Base-by-base conservation (phyloP, 257 asterid species). In the Solanum chiquidenum region DNA sequence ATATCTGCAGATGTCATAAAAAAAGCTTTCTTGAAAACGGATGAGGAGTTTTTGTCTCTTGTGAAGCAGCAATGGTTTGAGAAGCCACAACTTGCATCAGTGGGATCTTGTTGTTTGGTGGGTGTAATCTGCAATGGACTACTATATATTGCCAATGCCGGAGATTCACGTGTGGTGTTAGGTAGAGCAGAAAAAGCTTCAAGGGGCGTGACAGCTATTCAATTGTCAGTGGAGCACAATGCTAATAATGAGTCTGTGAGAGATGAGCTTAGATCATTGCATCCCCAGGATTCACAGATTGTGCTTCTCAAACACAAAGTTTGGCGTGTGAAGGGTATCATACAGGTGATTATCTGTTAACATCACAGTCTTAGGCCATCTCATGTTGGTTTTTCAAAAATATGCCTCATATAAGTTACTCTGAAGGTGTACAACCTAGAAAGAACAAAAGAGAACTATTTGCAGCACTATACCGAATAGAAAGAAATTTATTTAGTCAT, bases 281-380 rank as follows among this genome's bases (percentile, higher is more conserved):
- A 97, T 91, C 98, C 99, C 4, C 91, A 94, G 72, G 99, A 97
- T 91, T 86, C 99, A 10, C 92, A 92, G 27, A 97, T 97, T 12
- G 99, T 97, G 86, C 96, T 93, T 88, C 91, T 92, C 72, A 97
- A 95, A 91, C 98, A 95, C 94, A 91, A 93, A 75, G 99, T 96
- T 83, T 97, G 99, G 99, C 98, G 99, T 0, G 99, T 97, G 5
- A 97, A 95, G 95, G 99, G 99, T 21, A 89, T 97, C 89, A 97
- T 97, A 88, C 99, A 97, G 98, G 99, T 97, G 90, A 27, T 87
- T 29, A 82, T 49, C 37, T 11, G 40, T 49, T 52, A 29, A 27
- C 7, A 2, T 49, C 38, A 82, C 37, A 4, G 14, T 6, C 10
- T 49, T 49, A 44, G 44, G 6, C 85, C 40, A 27, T 79, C 16